Evolutionary conservation across 352 stramenopile species (phyloP).

Genomic region (Pelagophyceae sp.): DNA sequence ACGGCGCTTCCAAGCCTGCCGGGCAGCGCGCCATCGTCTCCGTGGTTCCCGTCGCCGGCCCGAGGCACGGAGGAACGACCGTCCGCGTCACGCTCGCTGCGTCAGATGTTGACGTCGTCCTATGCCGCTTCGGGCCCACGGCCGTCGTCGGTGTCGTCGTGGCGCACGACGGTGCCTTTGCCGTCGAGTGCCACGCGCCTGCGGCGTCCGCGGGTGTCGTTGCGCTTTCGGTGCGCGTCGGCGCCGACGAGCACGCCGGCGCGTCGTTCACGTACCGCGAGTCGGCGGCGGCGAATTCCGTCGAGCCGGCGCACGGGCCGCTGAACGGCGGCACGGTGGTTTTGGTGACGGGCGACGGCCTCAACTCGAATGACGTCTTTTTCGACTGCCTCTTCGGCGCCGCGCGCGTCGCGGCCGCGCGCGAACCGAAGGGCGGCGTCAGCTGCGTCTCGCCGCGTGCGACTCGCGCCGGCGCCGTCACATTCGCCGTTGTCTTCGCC

Average conservation of each 20-base stretch:
- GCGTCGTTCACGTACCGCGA: background rate
- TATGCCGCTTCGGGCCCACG: background rate
- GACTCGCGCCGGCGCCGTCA: background rate
- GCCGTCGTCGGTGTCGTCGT: background rate
- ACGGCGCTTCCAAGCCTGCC: background rate
- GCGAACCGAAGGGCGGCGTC: background rate
- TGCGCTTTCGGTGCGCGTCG: background rate
- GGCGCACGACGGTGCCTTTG: background rate
- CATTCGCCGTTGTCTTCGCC: background rate
- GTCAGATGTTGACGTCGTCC: background rate
- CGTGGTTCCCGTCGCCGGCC: background rate
- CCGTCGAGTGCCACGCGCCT: background rate
- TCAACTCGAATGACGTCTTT: conserved; percentile 20
- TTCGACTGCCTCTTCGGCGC: background rate
- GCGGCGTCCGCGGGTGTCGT: background rate
- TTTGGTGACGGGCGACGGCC: conserved; percentile 23
- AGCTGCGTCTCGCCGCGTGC: no score
- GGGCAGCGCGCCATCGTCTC: background rate
- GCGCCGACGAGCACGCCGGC: background rate
- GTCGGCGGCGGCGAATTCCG: background rate
- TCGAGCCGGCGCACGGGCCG: conserved; percentile 15
- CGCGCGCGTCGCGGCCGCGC: background rate
- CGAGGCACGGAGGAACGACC: background rate
- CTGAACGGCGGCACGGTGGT: conserved; percentile 33
- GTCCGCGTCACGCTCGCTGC: background rate